Base-by-base conservation (phyloP, 768 basidiomycete genomes). In the Boletus edulis region DNA sequence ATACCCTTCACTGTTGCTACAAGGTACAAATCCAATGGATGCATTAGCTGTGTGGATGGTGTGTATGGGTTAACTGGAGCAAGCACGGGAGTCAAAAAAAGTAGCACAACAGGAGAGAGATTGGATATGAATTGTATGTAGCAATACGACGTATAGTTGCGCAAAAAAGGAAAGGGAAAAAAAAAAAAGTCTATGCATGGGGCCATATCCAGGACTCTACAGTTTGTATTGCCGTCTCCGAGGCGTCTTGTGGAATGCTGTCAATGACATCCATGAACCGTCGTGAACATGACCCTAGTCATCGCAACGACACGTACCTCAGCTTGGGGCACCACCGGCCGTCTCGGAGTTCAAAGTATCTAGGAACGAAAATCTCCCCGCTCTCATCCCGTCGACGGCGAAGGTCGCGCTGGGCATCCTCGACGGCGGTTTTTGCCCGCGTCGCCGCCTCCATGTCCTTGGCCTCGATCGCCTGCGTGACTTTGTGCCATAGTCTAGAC, bases 371-470 rank as follows among this genome's bases (percentile, higher is more conserved):
- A 48, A 73, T 74, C 59, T 82, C 77, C 6, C 90, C 91, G 18
- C 70, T 81, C 64, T 89, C 89, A 55, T 95, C 94, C 57, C 89
- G 78, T 67, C 75, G 74, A 65, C 79, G 83, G 38, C 91, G 84
- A 52, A 81, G 71, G 62, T 97, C 94, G 46, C 97, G 80, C 73
- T 98, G 95, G 24, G 85, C 85, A 59, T 96, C 94, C 74, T 99
- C 97, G 1, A 99, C 91, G 13, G 80, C 79, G 3, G 83, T 82
- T 78, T 99, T 99, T 46, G 93, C 91, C 27, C 81, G 82, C 5
- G 94, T 97, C 22, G 97, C 97, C 12, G 83, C 86, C 62, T 95
- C 92, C 93, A 98, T 96, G 69, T 99, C 94, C 66, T 88, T 91
- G 32, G 77, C 77, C 31, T 79, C 68, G 71, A 99, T 98, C 18